Evolutionary conservation across 352 stramenopile genomes (phyloP).

Genomic region (Phytophthora ohioensis): DNA sequence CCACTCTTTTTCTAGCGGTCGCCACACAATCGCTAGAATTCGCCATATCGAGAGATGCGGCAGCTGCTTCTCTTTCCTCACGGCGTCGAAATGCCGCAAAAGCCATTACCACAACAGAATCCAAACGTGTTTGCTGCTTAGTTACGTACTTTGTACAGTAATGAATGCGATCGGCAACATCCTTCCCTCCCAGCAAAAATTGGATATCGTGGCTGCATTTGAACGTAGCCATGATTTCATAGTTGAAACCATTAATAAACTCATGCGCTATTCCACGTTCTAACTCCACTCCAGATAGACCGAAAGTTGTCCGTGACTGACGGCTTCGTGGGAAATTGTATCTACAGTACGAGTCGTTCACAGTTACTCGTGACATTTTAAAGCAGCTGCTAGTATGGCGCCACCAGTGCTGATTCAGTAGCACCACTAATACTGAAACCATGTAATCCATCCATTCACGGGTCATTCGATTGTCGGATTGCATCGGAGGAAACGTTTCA

Average conservation of each 20-base stretch:
- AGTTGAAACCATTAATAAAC: constrained; percentile 19
- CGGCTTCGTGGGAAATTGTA: background rate
- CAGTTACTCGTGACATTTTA: background rate
- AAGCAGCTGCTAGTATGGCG: constrained; percentile 15
- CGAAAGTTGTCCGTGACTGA: background rate
- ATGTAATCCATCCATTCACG: constrained; percentile 11
- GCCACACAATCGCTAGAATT: background rate
- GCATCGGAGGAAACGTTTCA: background rate
- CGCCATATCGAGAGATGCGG: background rate
- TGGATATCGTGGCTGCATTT: constrained; percentile 7
- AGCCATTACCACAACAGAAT: background rate
- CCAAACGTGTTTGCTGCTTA: background rate
- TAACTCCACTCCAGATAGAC: background rate
- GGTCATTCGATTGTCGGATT: background rate
- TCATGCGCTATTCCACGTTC: constrained; percentile 5
- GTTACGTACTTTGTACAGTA: constrained; percentile 8
- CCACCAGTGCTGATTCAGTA: constrained; percentile 21
- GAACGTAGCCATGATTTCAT: constrained; percentile 14
- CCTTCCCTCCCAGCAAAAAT: background rate
- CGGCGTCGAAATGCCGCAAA: background rate
- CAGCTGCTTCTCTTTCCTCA: background rate
- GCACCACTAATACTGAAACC: constrained; percentile 1
- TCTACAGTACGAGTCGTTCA: background rate
- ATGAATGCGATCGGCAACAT: background rate
- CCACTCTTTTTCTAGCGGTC: background rate